Evolutionary conservation across 2,329 filamentous ascomycete species (phyloP).

Genomic region (Ophiostoma sp.): DNA sequence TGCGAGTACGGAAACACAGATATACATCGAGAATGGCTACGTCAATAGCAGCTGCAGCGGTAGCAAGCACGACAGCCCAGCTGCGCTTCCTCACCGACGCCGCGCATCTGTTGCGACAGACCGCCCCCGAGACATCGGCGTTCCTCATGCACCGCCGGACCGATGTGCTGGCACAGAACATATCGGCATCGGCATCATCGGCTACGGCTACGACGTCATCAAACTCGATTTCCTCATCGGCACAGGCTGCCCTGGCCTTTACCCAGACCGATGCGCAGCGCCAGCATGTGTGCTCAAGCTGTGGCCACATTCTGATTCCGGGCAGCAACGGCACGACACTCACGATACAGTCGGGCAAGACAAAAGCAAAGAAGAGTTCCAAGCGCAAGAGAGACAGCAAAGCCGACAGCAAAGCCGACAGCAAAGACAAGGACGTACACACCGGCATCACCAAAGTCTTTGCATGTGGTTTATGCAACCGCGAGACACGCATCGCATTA

Average conservation of each 20-base stretch:
- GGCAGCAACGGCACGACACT: slow-evolving; percentile 42
- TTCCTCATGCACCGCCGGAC: slow-evolving; percentile 53
- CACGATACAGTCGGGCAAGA: slow-evolving; percentile 34
- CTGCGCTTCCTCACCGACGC: slow-evolving; percentile 52
- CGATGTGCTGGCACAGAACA: slow-evolving; percentile 42
- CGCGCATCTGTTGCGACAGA: slow-evolving; percentile 50
- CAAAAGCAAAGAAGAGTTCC: slow-evolving; percentile 30
- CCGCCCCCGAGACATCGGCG: slow-evolving; percentile 53
- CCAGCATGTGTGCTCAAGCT: slow-evolving; percentile 53
- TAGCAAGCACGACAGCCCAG: slow-evolving; percentile 27
- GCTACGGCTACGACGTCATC: slow-evolving; percentile 34
- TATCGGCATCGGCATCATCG: slow-evolving; percentile 5
- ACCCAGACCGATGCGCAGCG: slow-evolving; percentile 44
- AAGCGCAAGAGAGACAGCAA: neutral
- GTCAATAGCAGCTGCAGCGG: slow-evolving; percentile 10
- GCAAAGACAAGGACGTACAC: neutral
- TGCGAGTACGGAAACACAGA: neutral
- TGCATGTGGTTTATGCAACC: slow-evolving; percentile 44
- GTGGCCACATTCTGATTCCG: slow-evolving; percentile 55
- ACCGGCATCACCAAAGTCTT: slow-evolving; percentile 38
- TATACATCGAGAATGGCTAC: slow-evolving; percentile 6
- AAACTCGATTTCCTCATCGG: neutral
- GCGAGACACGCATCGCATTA: slow-evolving; percentile 40
- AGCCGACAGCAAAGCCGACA: neutral
- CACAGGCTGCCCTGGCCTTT: neutral